A percentile compares a stretch with the other conserved stretches of the same genome.
Conservation (phyloP, 2,329 filamentous ascomycete genomes). For the Plectosphaerella cucumerina region DNA sequence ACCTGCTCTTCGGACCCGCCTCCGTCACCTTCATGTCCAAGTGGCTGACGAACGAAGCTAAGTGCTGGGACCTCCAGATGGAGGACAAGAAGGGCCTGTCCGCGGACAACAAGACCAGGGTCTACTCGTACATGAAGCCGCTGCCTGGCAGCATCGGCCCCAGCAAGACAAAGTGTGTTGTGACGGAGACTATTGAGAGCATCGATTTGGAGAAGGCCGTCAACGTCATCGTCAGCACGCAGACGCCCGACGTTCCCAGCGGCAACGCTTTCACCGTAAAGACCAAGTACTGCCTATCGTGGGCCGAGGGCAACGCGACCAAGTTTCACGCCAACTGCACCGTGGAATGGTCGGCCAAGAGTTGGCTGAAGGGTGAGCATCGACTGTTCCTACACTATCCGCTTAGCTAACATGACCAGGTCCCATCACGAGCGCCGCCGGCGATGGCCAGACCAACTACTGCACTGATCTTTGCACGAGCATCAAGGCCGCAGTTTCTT, state of each 20-base stretch:
- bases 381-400: not conserved
- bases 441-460: conserved; percentile 81
- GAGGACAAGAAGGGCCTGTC: conserved; percentile 78
- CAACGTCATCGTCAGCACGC: conserved; percentile 75
- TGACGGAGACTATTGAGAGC: conserved; percentile 76
- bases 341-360: conserved; percentile 96
- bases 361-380: conserved; percentile 87
- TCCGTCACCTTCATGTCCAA: conserved; percentile 81
- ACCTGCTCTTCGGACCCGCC: conserved; percentile 75
- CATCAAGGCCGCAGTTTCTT: conserved; percentile 68
- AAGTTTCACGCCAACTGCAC: conserved; percentile 82
- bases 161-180: conserved; percentile 91
- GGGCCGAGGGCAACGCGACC: conserved; percentile 84
- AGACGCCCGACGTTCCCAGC: conserved; percentile 91
- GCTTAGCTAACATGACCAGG: conserved; percentile 48
- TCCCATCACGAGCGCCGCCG: conserved; percentile 92
- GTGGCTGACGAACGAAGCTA: conserved; percentile 83
- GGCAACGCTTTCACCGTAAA: conserved; percentile 90
- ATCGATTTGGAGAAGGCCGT: conserved; percentile 85
- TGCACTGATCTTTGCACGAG: conserved; percentile 74
- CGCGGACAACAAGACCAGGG: conserved; percentile 69
- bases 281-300: conserved; percentile 91
- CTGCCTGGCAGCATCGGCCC: conserved; percentile 80
- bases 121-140: conserved; percentile 88
- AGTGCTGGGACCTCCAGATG: conserved; percentile 81